Evolutionary conservation across 106 monocot species (phyloP).

Genomic region (Allium sativum): DNA sequence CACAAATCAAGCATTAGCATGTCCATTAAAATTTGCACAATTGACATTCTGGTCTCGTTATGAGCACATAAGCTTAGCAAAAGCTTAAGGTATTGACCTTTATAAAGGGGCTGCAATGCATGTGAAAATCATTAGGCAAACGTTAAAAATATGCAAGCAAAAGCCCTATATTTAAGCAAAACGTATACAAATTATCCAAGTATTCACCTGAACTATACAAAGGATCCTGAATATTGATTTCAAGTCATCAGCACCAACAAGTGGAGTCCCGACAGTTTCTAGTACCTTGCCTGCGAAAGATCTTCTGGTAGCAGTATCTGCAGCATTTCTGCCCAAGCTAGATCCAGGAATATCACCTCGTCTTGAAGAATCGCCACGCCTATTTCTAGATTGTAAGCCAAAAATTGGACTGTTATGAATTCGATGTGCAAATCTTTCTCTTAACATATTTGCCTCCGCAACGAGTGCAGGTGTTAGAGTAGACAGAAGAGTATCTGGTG

Average conservation of each 20-base stretch:
- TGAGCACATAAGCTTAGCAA: conserved; percentile 88
- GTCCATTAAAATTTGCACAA: conserved; percentile 76
- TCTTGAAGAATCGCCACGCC: conserved; percentile 79
- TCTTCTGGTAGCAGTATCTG: conserved; percentile 33
- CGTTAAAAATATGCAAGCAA: background rate
- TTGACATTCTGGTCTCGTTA: conserved; percentile 60
- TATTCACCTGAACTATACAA: conserved; percentile 85
- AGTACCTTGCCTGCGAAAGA: conserved; percentile 47
- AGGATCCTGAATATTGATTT: conserved; percentile 89
- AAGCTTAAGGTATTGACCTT: conserved; percentile 86
- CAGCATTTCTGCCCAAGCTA: conserved; percentile 37
- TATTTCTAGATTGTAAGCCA: conserved; percentile 74
- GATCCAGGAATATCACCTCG: conserved; percentile 52
- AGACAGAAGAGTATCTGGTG: conserved; percentile 80
- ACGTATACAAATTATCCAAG: background rate
- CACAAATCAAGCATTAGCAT: conserved; percentile 92
- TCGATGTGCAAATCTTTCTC: conserved; percentile 94
- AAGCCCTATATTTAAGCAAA: background rate
- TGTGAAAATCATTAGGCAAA: background rate
- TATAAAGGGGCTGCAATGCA: conserved; percentile 74
- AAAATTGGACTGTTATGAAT: conserved; percentile 61
- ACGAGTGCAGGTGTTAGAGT: conserved; percentile 93
- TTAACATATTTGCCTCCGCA: conserved; percentile 93
- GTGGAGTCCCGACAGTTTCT: conserved; percentile 78
- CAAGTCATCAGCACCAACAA: conserved; percentile 66